Conservation (phyloP, 495 filamentous ascomycete genomes). For the Penicillium subrubescens region DNA sequence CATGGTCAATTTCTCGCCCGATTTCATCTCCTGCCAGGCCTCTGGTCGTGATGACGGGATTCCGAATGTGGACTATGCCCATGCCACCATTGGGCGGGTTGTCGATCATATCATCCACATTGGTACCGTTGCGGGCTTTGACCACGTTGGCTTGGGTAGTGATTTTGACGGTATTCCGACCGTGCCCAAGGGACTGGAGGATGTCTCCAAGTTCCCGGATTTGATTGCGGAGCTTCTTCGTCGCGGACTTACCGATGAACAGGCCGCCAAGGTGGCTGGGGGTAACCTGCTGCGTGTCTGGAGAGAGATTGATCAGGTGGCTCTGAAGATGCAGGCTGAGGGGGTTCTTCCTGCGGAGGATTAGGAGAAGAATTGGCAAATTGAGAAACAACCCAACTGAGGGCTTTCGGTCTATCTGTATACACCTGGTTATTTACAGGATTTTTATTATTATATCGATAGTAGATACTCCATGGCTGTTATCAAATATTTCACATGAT, state of each 20-base stretch:
- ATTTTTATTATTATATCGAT: not conserved
- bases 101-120: conserved; percentile 66
- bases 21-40: conserved; percentile 66
- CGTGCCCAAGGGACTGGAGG: conserved; percentile 57
- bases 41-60: conserved; percentile 48
- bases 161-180: conserved; percentile 63
- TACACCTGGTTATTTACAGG: not conserved
- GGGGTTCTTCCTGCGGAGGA: conserved; percentile 69
- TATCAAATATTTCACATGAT: not conserved
- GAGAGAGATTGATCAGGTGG: conserved; percentile 68
- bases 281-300: conserved; percentile 78
- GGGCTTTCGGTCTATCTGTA: not conserved
- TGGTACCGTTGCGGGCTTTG: conserved; percentile 56
- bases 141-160: conserved; percentile 63
- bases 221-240: conserved; percentile 72
- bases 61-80: conserved; percentile 53
- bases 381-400: not conserved
- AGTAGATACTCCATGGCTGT: not conserved
- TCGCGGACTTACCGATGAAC: conserved; percentile 66
- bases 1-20: conserved; percentile 68
- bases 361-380: conserved; percentile 9
- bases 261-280: conserved; percentile 69
- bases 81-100: conserved; percentile 78
- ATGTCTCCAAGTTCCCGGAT: conserved; percentile 83
- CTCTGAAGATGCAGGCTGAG: conserved; percentile 58